Conservation (phyloP, 2,329 filamentous ascomycete genomes). For the Cladosporium sp. region DNA sequence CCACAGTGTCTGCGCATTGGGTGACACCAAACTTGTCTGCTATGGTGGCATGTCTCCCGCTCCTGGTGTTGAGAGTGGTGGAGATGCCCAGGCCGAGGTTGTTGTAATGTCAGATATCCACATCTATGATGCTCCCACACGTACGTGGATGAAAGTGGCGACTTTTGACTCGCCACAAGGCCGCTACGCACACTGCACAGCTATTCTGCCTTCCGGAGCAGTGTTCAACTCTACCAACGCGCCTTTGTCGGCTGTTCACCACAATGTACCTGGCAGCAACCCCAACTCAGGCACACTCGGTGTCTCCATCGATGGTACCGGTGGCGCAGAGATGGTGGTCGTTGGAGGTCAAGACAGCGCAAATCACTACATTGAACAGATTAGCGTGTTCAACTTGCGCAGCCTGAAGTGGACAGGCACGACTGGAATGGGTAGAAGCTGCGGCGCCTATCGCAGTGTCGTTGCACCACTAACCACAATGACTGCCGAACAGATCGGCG, state of each 20-base stretch:
- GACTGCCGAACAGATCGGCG: constrained; percentile 63
- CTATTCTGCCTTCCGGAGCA: constrained; percentile 82
- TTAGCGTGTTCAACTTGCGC: constrained; percentile 94
- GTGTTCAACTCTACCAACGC: constrained; percentile 80
- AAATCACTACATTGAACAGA: constrained; percentile 99
- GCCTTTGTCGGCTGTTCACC: constrained; percentile 79
- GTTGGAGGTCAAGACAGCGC: constrained; percentile 93
- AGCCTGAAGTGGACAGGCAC: constrained; percentile 95
- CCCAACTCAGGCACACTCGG: constrained; percentile 85
- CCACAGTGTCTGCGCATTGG: constrained; percentile 89
- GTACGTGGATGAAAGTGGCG: constrained; percentile 74
- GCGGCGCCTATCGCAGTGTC: constrained; percentile 93
- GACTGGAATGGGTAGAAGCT: constrained; percentile 80
- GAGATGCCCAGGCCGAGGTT: constrained; percentile 59
- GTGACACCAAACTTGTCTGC: constrained; percentile 93
- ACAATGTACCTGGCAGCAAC: constrained; percentile 78
- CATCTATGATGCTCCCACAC: constrained; percentile 81
- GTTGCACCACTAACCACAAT: constrained; percentile 74
- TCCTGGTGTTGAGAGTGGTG: constrained; percentile 57
- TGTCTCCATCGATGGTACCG: constrained; percentile 81
- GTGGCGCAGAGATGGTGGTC: constrained; percentile 94
- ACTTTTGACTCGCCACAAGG: constrained; percentile 80
- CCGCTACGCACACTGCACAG: constrained; percentile 93
- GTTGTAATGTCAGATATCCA: constrained; percentile 98
- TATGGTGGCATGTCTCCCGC: constrained; percentile 95